These are phyloP conservation scores for Dothistroma pini DNA, from an alignment of 2,329 filamentous ascomycete genomes.

Conservation along the genomic window DNA sequence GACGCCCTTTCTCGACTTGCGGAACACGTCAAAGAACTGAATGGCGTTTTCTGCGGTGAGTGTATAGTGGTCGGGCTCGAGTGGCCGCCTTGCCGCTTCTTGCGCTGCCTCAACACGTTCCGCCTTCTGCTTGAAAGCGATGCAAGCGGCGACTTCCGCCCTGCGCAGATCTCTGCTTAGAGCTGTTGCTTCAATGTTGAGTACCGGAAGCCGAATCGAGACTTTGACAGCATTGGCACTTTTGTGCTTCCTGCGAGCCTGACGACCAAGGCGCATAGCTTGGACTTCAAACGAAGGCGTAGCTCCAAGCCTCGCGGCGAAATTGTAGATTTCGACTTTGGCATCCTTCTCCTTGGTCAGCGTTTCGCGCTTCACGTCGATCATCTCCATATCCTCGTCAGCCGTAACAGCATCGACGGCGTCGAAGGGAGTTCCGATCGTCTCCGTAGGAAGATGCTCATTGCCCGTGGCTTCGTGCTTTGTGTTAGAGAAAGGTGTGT, in stretches of 20 bases:
- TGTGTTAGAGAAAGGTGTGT: neutral
- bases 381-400: constrained; percentile 8
- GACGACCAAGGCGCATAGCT: neutral
- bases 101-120: constrained; percentile 30
- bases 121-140: constrained; percentile 39
- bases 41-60: constrained; percentile 39
- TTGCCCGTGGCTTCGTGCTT: neutral
- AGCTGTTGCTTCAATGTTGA: constrained; percentile 34
- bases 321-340: constrained; percentile 39
- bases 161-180: constrained; percentile 25
- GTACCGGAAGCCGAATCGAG: constrained; percentile 36
- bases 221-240: neutral
- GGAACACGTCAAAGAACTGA: constrained; percentile 39
- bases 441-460: neutral
- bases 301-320: constrained; percentile 39
- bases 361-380: constrained; percentile 17
- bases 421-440: neutral
- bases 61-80: constrained; percentile 15
- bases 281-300: constrained; percentile 31
- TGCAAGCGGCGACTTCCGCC: constrained; percentile 38
- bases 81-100: constrained; percentile 8
- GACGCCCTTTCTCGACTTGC: constrained; percentile 13
- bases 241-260: too few species aligned
- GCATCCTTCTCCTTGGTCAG: constrained; percentile 27
- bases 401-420: constrained; percentile 3